Evolutionary conservation across 2,329 filamentous ascomycete species (phyloP).

Genomic region (Fusarium cicatricum): DNA sequence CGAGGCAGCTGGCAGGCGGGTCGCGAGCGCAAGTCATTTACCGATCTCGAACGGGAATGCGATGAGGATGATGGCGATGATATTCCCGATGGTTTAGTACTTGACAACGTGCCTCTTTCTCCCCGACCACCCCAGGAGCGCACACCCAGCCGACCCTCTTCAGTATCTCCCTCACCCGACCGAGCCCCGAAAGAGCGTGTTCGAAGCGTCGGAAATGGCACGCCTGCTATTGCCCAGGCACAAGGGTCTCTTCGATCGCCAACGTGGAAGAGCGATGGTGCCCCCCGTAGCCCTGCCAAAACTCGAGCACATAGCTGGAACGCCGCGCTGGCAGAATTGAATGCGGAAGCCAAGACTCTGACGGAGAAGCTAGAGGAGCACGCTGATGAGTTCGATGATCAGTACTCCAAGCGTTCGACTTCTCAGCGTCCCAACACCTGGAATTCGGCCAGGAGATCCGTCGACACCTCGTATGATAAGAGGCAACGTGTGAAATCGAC

Average conservation of each 20-base stretch:
- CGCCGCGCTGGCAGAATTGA: constrained; percentile 72
- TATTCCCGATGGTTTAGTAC: constrained; percentile 79
- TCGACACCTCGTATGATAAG: constrained; percentile 48
- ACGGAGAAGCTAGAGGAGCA: constrained; percentile 85
- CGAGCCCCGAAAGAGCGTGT: constrained; percentile 59
- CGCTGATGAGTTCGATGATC: constrained; percentile 66
- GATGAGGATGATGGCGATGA: constrained; percentile 80
- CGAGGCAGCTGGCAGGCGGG: constrained; percentile 78
- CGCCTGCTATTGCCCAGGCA: constrained; percentile 65
- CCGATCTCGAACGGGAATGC: constrained; percentile 78
- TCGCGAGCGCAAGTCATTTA: constrained; percentile 69
- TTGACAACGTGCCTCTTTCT: constrained; percentile 85
- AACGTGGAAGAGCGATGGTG: constrained; percentile 59
- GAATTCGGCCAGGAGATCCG: constrained; percentile 47
- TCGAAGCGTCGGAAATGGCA: constrained; percentile 69
- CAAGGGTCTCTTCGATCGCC: constrained; percentile 68
- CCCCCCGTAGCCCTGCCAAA: constrained; percentile 55
- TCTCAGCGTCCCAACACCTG: constrained; percentile 52
- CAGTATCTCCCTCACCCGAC: constrained; percentile 63
- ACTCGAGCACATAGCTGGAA: constrained; percentile 78
- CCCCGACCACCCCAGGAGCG: constrained; percentile 70
- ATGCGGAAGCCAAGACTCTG: constrained; percentile 74
- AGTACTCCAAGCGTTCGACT: constrained; percentile 45
- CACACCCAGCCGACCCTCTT: constrained; percentile 60
- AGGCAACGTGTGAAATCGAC: constrained; percentile 69